Conservation (phyloP, 2,329 filamentous ascomycete genomes). For the Nemania sp. region DNA sequence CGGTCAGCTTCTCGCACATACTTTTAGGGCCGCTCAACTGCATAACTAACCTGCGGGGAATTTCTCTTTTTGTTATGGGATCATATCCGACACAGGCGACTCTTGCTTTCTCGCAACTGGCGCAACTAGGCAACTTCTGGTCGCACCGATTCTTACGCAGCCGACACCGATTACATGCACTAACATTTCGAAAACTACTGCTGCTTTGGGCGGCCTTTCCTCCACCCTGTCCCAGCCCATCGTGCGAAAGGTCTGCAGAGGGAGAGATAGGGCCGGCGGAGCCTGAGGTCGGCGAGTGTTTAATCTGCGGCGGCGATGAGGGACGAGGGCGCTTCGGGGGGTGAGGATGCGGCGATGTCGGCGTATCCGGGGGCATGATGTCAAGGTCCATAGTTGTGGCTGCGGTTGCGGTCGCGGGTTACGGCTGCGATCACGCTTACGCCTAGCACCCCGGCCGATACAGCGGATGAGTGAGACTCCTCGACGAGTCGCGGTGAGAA, state of each 20-base stretch:
- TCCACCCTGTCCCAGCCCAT: constrained; percentile 48
- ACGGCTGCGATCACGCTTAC: neutral
- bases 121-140: constrained; percentile 89
- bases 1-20: constrained; percentile 36
- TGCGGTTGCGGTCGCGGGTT: neutral
- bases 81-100: constrained; percentile 96
- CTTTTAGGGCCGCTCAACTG: neutral
- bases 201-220: constrained; percentile 66
- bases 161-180: constrained; percentile 92
- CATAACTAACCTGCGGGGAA: constrained; percentile 83
- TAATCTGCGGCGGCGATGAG: constrained; percentile 59
- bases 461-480: constrained; percentile 5
- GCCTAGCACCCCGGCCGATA: neutral
- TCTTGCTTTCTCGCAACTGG: constrained; percentile 91
- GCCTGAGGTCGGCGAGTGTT: constrained; percentile 56
- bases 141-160: constrained; percentile 95
- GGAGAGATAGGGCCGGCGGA: constrained; percentile 53
- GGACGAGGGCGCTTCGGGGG: constrained; percentile 70
- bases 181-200: constrained; percentile 85
- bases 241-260: constrained; percentile 48
- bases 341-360: constrained; percentile 63
- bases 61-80: constrained; percentile 95
- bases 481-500: constrained; percentile 9
- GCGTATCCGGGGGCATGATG: constrained; percentile 60
- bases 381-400: constrained; percentile 35